phyloP scores from a whole-genome alignment of 495 filamentous ascomycete species.

The Staphylotrichum longicolle region DNA sequence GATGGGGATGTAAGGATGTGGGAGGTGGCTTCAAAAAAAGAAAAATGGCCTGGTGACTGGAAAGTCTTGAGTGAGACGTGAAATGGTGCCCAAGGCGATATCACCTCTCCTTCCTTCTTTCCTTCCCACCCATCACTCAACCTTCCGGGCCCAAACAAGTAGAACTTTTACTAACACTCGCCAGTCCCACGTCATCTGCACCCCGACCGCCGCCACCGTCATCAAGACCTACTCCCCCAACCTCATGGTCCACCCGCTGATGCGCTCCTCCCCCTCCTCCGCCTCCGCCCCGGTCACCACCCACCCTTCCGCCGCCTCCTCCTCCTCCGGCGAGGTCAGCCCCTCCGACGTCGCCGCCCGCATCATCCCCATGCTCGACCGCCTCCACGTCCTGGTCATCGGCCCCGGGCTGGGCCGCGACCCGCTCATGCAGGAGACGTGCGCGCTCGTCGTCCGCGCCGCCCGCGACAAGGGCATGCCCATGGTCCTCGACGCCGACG shows the following conservation, averaged over 20 bases:
- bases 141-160: too few species aligned
- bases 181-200: constrained; percentile 95
- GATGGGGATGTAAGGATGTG: background rate
- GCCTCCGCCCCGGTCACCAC: constrained; percentile 29
- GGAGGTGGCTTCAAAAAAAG: background rate
- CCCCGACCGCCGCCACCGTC: constrained; percentile 79
- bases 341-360: constrained; percentile 58
- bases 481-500: constrained; percentile 91
- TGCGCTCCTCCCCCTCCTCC: constrained; percentile 66
- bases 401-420: constrained; percentile 92
- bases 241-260: constrained; percentile 95
- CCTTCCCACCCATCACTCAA: too few species aligned
- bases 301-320: background rate
- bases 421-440: constrained; percentile 83
- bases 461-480: constrained; percentile 71
- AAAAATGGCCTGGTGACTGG: too few species aligned
- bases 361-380: constrained; percentile 76
- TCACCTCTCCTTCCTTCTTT: too few species aligned
- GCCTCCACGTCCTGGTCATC: constrained; percentile 90
- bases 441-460: constrained; percentile 72
- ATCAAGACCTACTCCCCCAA: constrained; percentile 98
- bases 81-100: too few species aligned
- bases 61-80: too few species aligned
- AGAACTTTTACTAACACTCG: background rate
- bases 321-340: constrained; percentile 44